Evolutionary conservation across 2,329 filamentous ascomycete species (phyloP), one percentile per base, ranked within the genome.

Genomic region (Hymenoscyphus salicellus): DNA sequence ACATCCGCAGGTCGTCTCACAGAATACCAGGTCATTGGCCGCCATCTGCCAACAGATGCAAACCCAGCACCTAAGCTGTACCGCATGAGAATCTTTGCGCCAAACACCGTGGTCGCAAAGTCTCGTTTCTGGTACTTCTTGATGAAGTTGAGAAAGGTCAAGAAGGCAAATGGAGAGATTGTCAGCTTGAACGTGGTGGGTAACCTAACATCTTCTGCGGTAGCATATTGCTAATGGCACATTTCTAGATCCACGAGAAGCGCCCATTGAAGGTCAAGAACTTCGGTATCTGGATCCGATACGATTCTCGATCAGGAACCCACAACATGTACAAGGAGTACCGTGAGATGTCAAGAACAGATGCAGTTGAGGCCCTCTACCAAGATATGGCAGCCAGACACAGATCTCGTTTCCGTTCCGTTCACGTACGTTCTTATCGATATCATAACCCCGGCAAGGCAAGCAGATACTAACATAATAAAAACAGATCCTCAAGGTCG

Each of bases 271-370:
- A 97, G 88, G 93, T 99, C 88, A 99, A 99, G 93, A 99, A 97
- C 91, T 98, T 99, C 81, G 95, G 95, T 82, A 89, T 99, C 89
- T 99, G 96, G 96, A 90, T 99, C 85, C 93, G 96, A 81, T 99
- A 99, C 86, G 94, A 99, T 86, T 99, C 96, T 70, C 94, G 95
- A 83, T 98, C 95, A 77, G 95, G 95, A 77, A 99, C 95, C 78
- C 95, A 99, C 93, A 99, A 99, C 91, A 99, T 99, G 95, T 99
- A 99, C 92, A 98, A 98, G 90, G 95, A 99, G 90, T 98, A 97
- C 91, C 92, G 95, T 81, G 95, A 98, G 88, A 91, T 98, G 88
- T 94, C 91, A 80, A 88, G 95, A 83, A 91, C 90, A 78, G 94
- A 95, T 75, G 95, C 95, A 74, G 94, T 98, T 78, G 91, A 98